phyloP scores from a whole-genome alignment of 2,329 filamentous ascomycete genomes.

The Calonectria leucothoes region DNA sequence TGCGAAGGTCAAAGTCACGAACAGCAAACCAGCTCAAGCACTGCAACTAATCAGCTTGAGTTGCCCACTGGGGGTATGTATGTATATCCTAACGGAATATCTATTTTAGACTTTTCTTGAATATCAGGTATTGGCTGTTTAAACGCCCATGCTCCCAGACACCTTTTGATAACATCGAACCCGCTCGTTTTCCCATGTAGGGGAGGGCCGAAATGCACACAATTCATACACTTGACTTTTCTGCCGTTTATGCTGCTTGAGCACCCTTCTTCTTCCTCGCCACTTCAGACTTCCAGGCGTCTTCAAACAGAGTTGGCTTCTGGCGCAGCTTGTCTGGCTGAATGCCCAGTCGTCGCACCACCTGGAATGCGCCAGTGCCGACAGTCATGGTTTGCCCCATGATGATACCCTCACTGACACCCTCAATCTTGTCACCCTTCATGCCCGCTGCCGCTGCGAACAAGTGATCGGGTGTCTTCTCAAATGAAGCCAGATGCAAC shows the following conservation, averaged over 20 bases:
- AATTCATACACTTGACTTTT: slow-evolving; percentile 1
- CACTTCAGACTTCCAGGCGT: slow-evolving; percentile 63
- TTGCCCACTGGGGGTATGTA: neutral
- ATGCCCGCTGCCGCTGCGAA: slow-evolving; percentile 94
- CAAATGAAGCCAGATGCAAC: slow-evolving; percentile 93
- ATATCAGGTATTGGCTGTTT: neutral
- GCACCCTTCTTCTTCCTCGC: slow-evolving; percentile 31
- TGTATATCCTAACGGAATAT: neutral
- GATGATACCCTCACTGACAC: slow-evolving; percentile 96
- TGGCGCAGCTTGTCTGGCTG: slow-evolving; percentile 66
- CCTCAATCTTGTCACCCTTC: slow-evolving; percentile 92
- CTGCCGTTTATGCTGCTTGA: neutral
- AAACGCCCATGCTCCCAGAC: slow-evolving; percentile 4
- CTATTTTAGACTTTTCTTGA: slow-evolving; percentile 7
- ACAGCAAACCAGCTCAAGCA: neutral
- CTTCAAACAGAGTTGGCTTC: slow-evolving; percentile 78
- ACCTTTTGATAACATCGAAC: neutral
- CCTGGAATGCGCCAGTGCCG: slow-evolving; percentile 92
- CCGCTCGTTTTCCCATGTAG: neutral
- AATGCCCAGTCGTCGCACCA: slow-evolving; percentile 82
- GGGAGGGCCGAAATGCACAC: neutral
- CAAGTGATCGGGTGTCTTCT: slow-evolving; percentile 97
- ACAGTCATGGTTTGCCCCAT: slow-evolving; percentile 95
- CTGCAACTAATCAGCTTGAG: neutral
- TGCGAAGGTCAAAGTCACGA: neutral